Evolutionary conservation across 1,139 yeast species (phyloP).

Genomic region (Kodamaea sp.): DNA sequence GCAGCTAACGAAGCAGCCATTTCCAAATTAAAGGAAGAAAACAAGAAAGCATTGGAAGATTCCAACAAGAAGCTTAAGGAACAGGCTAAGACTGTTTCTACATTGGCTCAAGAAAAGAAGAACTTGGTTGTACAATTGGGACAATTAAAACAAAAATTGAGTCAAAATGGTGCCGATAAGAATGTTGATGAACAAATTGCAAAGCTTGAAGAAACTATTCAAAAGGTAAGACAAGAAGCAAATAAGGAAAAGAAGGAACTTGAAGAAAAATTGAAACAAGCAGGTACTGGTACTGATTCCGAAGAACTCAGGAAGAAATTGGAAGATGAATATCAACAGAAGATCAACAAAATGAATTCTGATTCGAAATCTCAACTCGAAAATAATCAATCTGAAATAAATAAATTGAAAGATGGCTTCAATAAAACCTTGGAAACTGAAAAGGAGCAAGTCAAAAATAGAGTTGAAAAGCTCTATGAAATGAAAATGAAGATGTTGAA

Average conservation of each 20-base stretch:
- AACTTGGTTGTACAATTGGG: constrained; percentile 10
- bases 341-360: constrained; percentile 1
- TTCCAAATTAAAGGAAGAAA: constrained; percentile 6
- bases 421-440: constrained; percentile 30
- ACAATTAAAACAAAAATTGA: constrained; percentile 10
- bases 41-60: constrained; percentile 4
- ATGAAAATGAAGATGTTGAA: constrained; percentile 42
- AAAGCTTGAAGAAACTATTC: constrained; percentile 1
- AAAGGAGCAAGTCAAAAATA: constrained; percentile 26
- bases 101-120: constrained; percentile 14
- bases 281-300: constrained; percentile 7
- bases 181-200: background rate
- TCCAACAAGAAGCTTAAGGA: constrained; percentile 5
- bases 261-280: constrained; percentile 14
- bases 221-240: constrained; percentile 4
- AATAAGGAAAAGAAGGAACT: constrained; percentile 5
- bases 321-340: constrained; percentile 19
- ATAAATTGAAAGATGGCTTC: constrained; percentile 25
- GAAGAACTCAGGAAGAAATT: constrained; percentile 17
- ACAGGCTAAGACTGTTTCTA: background rate
- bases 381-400: constrained; percentile 6
- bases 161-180: background rate
- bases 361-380: constrained; percentile 3
- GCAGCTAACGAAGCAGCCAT: constrained; percentile 6
- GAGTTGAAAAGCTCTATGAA: constrained; percentile 40